These are phyloP conservation scores for Schizochytrium sp. DNA, from an alignment of 108 stramenopile species.

Conservation along the genomic window DNA sequence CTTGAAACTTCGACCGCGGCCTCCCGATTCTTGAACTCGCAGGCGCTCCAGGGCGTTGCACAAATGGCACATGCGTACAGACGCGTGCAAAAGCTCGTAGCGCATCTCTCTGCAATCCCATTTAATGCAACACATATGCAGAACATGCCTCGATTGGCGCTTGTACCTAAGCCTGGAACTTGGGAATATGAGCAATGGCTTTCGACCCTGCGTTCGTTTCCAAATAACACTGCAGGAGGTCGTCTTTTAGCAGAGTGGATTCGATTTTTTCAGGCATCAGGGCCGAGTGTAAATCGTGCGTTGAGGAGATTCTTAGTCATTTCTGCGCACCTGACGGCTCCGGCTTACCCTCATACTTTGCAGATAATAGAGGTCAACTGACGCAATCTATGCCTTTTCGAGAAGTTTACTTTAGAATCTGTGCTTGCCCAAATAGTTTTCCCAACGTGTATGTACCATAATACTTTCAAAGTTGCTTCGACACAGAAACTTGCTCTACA, in stretches of 20 bases:
- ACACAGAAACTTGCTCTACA: too few species aligned
- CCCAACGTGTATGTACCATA: too few species aligned
- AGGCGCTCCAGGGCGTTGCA: not conserved
- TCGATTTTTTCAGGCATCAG: not conserved
- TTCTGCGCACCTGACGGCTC: slow-evolving; percentile 30
- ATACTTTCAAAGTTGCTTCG: too few species aligned
- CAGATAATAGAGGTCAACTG: not conserved
- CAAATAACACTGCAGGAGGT: not conserved
- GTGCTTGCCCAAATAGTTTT: too few species aligned
- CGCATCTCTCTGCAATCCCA: not conserved
- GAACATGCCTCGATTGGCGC: not conserved
- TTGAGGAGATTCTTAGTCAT: not conserved
- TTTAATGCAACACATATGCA: not conserved
- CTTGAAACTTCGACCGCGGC: not conserved
- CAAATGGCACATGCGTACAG: not conserved
- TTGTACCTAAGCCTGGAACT: not conserved
- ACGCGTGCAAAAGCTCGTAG: not conserved
- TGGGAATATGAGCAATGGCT: not conserved
- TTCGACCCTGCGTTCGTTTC: not conserved
- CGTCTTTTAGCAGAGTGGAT: not conserved
- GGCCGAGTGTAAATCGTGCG: not conserved
- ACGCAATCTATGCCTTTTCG: not conserved
- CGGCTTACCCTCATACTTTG: not conserved
- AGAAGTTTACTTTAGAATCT: not conserved
- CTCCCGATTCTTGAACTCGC: not conserved